These are phyloP conservation scores for Paecilomyces fulvus DNA, from an alignment of 2,329 filamentous ascomycete genomes.

Conservation along the genomic window DNA sequence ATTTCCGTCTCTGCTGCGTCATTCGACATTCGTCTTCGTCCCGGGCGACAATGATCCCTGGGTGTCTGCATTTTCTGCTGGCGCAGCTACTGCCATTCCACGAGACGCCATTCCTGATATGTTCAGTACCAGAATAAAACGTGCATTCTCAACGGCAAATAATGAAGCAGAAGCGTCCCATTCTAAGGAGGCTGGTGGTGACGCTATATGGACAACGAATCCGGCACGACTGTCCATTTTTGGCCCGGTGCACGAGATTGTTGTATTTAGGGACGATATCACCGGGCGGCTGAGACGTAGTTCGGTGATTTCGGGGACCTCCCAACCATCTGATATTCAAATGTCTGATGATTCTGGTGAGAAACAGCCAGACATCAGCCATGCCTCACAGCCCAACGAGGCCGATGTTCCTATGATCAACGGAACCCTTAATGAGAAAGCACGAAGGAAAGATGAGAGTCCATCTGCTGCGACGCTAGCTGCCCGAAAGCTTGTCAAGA, in stretches of 20 bases:
- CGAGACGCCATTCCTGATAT: constrained; percentile 63
- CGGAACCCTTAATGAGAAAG: neutral
- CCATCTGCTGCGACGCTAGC: constrained; percentile 30
- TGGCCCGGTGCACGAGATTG: constrained; percentile 77
- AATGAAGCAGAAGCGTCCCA: constrained; percentile 51
- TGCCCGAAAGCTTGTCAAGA: constrained; percentile 77
- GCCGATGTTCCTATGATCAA: neutral
- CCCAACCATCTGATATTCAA: constrained; percentile 9
- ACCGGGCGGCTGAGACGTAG: constrained; percentile 68
- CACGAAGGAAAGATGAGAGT: constrained; percentile 10
- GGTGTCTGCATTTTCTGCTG: constrained; percentile 65
- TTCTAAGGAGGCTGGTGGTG: constrained; percentile 50
- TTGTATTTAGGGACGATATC: constrained; percentile 81
- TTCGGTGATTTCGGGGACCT: constrained; percentile 58
- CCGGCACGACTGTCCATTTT: constrained; percentile 76
- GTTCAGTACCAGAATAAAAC: constrained; percentile 79
- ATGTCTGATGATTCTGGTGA: constrained; percentile 17
- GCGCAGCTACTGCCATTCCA: constrained; percentile 39
- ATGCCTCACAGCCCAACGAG: no score
- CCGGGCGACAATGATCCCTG: constrained; percentile 98
- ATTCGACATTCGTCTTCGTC: constrained; percentile 81
- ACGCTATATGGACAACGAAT: constrained; percentile 82
- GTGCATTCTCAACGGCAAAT: constrained; percentile 72
- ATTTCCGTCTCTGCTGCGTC: constrained; percentile 69
- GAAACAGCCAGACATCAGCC: neutral